Conservation (phyloP, 2,329 filamentous ascomycete species). For the Didymosphaeria variabile region DNA sequence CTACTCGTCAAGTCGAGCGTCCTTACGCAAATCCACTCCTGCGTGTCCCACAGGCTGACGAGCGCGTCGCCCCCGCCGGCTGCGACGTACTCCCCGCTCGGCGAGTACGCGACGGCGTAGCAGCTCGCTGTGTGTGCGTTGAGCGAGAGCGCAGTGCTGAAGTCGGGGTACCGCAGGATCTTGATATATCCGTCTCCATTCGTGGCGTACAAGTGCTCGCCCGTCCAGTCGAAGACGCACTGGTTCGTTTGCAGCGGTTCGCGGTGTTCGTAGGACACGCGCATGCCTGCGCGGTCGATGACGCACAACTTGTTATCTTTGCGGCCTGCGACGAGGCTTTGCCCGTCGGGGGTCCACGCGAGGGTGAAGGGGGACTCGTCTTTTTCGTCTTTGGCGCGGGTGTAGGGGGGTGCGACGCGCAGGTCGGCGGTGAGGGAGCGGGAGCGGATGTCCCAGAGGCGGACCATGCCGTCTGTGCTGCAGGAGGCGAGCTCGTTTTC, state of each 20-base stretch:
- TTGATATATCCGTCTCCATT: constrained; percentile 76
- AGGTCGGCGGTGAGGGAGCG: constrained; percentile 76
- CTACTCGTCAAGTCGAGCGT: constrained; percentile 75
- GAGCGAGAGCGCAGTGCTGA: constrained; percentile 64
- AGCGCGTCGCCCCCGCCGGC: constrained; percentile 79
- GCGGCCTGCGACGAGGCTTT: constrained; percentile 74
- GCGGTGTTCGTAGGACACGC: constrained; percentile 66
- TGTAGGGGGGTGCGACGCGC: constrained; percentile 49
- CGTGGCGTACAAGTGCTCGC: constrained; percentile 74
- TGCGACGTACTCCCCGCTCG: constrained; percentile 75
- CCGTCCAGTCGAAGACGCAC: constrained; percentile 77
- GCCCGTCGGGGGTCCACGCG: constrained; percentile 77
- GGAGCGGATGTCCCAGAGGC: constrained; percentile 82
- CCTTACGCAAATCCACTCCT: constrained; percentile 77
- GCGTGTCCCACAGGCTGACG: constrained; percentile 80
- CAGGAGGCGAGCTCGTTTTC: constrained; percentile 81
- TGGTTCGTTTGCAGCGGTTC: constrained; percentile 75
- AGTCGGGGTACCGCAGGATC: constrained; percentile 63
- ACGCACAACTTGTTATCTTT: constrained; percentile 72
- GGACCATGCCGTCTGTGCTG: constrained; percentile 76
- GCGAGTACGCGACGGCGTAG: constrained; percentile 73
- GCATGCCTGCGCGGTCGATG: constrained; percentile 67
- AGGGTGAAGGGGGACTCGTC: constrained; percentile 73
- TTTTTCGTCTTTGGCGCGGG: not conserved
- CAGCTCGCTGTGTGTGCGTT: constrained; percentile 79